Percentiles rank a stretch among this genome's conserved stretches.
Conservation (phyloP, 257 asterid genomes). For the Verbena officinalis region DNA sequence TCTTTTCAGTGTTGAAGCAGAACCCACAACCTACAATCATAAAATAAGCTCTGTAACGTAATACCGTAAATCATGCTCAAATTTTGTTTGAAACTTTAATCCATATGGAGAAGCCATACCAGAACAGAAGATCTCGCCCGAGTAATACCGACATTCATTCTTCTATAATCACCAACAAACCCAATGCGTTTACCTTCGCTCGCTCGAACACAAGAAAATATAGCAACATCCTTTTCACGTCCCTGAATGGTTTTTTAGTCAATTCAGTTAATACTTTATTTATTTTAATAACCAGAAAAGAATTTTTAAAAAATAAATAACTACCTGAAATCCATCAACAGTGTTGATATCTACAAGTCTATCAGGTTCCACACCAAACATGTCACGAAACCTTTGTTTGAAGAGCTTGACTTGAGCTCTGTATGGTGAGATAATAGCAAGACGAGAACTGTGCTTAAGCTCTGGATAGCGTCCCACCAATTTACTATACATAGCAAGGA, state of each 20-base stretch:
- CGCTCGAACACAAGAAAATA: slow-evolving; percentile 95
- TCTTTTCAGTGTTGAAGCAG: slow-evolving; percentile 82
- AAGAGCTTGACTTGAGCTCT: slow-evolving; percentile 82
- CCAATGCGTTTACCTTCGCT: slow-evolving; percentile 75
- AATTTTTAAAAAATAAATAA: slow-evolving; percentile 2
- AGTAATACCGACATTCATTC: slow-evolving; percentile 99
- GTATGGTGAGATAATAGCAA: slow-evolving; percentile 93
- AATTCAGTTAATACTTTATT: slow-evolving; percentile 2
- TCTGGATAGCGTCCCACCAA: slow-evolving; percentile 84
- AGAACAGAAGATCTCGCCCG: slow-evolving; percentile 94
- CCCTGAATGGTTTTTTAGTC: slow-evolving; percentile 54
- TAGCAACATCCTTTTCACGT: slow-evolving; percentile 96
- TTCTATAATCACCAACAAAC: slow-evolving; percentile 84
- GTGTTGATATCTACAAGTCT: slow-evolving; percentile 88
- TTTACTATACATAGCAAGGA: slow-evolving; percentile 63
- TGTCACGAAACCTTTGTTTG: slow-evolving; percentile 59
- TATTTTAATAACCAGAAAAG: no score
- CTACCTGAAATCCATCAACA: slow-evolving; percentile 96
- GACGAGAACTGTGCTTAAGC: slow-evolving; percentile 77
- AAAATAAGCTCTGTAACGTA: neutral
- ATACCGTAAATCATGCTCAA: slow-evolving; percentile 1
- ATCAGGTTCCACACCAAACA: slow-evolving; percentile 76
- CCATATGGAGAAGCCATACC: slow-evolving; percentile 52
- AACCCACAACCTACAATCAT: slow-evolving; percentile 83
- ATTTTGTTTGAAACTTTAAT: neutral